These are phyloP conservation scores for Xylaria hypoxylon DNA, from an alignment of 2,329 filamentous ascomycete species.

Conservation along the genomic window DNA sequence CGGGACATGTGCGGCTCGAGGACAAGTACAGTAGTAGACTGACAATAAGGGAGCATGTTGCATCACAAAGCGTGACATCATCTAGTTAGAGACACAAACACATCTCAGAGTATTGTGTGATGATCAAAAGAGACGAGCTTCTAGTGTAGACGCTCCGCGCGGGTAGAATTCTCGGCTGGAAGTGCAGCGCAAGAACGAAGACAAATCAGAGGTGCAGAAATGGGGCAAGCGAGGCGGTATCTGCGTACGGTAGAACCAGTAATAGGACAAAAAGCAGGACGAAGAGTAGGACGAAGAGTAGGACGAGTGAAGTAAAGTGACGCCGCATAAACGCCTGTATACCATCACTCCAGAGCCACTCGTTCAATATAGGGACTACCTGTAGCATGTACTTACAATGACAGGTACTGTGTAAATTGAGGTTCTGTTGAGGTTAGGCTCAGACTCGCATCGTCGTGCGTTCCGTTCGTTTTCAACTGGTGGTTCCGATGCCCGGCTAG, in stretches of 20 bases:
- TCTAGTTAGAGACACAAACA: background rate
- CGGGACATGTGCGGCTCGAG: background rate
- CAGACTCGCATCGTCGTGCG: conserved; percentile 12
- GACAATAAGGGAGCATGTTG: background rate
- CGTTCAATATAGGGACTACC: conserved; percentile 3
- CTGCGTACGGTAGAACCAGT: conserved; percentile 2
- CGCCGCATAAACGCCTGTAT: conserved; percentile 21
- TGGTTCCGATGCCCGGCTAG: conserved; percentile 13
- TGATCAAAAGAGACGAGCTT: background rate
- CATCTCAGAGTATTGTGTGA: background rate
- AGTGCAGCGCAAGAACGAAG: conserved; percentile 24
- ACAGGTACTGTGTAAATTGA: conserved; percentile 1
- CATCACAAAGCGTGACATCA: background rate
- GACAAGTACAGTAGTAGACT: too few relatives aligned
- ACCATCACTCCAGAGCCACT: too few relatives aligned
- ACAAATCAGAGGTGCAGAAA: conserved; percentile 28
- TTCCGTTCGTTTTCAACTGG: conserved; percentile 16
- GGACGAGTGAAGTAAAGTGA: conserved; percentile 16
- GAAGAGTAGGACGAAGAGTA: conserved; percentile 13
- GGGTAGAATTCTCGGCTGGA: conserved; percentile 3
- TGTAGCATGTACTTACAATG: background rate
- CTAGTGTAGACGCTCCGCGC: conserved; percentile 22
- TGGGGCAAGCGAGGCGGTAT: conserved; percentile 6
- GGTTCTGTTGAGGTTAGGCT: conserved; percentile 2
- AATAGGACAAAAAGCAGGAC: conserved; percentile 8